Conservation (phyloP, 1,139 yeast genomes). For the Yamadazyma atlantica region DNA sequence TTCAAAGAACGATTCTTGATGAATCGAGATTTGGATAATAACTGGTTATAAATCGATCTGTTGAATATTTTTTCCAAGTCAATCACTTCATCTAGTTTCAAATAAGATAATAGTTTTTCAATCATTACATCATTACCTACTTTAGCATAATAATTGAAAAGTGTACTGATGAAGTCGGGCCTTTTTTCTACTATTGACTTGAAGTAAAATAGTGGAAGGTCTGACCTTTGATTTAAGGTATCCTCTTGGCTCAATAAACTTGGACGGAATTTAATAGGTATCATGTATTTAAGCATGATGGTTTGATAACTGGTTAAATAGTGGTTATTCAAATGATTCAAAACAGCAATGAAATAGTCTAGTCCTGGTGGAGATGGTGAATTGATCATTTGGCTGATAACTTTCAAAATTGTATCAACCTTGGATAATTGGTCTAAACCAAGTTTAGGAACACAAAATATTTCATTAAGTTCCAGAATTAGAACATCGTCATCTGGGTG, state of each 20-base stretch:
- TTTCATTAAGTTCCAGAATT: constrained; percentile 1
- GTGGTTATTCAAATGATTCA: constrained; percentile 6
- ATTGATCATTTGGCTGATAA: constrained; percentile 3
- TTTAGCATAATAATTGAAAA: constrained; percentile 29
- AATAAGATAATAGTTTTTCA: constrained; percentile 26
- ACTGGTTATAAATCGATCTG: constrained; percentile 18
- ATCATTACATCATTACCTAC: constrained; percentile 15
- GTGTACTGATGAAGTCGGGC: constrained; percentile 28
- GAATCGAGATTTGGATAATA: constrained; percentile 33
- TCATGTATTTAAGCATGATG: constrained; percentile 10
- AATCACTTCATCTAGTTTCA: constrained; percentile 28
- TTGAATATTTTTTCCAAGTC: constrained; percentile 24
- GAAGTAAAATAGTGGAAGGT: constrained; percentile 8
- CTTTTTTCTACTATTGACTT: constrained; percentile 15
- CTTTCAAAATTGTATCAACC: constrained; percentile 4
- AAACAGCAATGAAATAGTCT: constrained; percentile 7
- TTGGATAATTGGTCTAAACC: background rate
- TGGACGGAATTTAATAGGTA: constrained; percentile 7
- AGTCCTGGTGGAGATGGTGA: constrained; percentile 10
- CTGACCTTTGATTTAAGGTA: constrained; percentile 1
- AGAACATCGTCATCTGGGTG: constrained; percentile 3
- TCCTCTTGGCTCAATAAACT: constrained; percentile 5
- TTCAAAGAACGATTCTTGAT: constrained; percentile 14
- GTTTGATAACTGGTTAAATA: constrained; percentile 8
- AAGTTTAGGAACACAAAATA: background rate